Evolutionary conservation across 2,329 filamentous ascomycete species (phyloP), one percentile per base, ranked within the genome.

Genomic region (Verticillium klebahnii): DNA sequence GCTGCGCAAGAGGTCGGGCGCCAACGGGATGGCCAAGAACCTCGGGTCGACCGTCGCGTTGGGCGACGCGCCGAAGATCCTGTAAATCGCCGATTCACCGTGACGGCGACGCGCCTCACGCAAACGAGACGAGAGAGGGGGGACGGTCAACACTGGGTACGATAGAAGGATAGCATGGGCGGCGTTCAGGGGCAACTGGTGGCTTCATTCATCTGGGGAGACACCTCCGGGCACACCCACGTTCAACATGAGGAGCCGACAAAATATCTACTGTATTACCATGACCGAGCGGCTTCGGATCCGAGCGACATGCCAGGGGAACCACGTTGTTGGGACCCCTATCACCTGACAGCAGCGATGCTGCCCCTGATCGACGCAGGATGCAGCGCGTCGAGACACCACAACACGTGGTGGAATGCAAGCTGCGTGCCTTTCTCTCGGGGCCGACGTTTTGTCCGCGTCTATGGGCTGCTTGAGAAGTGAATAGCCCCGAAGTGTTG

Each of bases 1-100:
- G 23, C 79, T 99, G 63, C 91, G 92, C 77, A 96, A 96, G 85
- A 83, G 92, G 58, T 84, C 81, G 0, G 80, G 78, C 23, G 76
- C 77, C 65, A 81, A 76, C 66, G 68, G 67, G 32, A 67, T 72
- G 60, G 64, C 74, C 1, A 68, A 72, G 31, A 69, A 72, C 50
- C 68, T 82, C 2, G 72, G 72, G n/a, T 72, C 79, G 65, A 71
- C 78, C 0, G 73, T 77, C n/a, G 75, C 75, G 1, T 63, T 78
- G 19, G 77, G 77, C 59, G 72, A 72, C 45, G 61, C 64, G 9
- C 58, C 65, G 17, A 68, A 67, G 62, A 62, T 56, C n/a, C 12
- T 56, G 31, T 56, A 19, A 32, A 14, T 23, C 9, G 29, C n/a
- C 19, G 5, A 19, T 12, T 5, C n/a, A 12, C 11, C 45, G 29